Base-by-base conservation (phyloP, 768 basidiomycete genomes). In the Astraeus odoratus region DNA sequence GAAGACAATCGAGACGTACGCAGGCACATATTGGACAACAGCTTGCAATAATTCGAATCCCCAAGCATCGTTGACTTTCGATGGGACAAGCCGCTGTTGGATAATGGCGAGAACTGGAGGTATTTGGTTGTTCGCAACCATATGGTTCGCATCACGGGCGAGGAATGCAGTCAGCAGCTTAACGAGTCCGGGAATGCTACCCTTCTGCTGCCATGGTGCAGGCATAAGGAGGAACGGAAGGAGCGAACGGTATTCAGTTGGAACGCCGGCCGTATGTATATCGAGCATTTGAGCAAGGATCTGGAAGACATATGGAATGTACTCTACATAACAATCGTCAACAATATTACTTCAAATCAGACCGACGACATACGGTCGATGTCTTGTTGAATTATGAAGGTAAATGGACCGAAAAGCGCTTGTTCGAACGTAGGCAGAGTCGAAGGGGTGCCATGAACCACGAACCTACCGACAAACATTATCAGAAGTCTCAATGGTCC, bases 261-360 rank as follows among this genome's bases (percentile, higher is more conserved):
- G 92, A 2, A 94, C 71, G 6, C 73, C 70, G 2, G 63, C 57
- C 2, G 61, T 67, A 53, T 95, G 93, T 3, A 90, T 68, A 51
- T 92, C 86, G 24, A 99, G 83, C 76, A 99, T 92, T 58, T 98
- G 96, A 0, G 93, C 86, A 36, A 97, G 80, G 53, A 99, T 78
- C 59, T 99, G 96, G 75, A 98, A 97, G 44, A 88, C 86, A 61
- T 96, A 99, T 4, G 96, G 95, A 38, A 98, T 83, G 59, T 96
- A 98, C 69, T 97, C 95, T 93, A 63, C 3, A 19, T 22, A 26
- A 3, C 24, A 27, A 25, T 37, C 12, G 46, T 26, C 18, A 51
- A 22, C 23, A 38, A n/a, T 12, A 27, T 33, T 31, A 18, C 39
- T 10, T 8, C 39, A 26, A 16, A 20, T 37, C 26, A 37, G 8